Evolutionary conservation across 106 monocot genomes (phyloP), one percentile per base, ranked within the genome.

Genomic region (Alisma plantagoaquatica): DNA sequence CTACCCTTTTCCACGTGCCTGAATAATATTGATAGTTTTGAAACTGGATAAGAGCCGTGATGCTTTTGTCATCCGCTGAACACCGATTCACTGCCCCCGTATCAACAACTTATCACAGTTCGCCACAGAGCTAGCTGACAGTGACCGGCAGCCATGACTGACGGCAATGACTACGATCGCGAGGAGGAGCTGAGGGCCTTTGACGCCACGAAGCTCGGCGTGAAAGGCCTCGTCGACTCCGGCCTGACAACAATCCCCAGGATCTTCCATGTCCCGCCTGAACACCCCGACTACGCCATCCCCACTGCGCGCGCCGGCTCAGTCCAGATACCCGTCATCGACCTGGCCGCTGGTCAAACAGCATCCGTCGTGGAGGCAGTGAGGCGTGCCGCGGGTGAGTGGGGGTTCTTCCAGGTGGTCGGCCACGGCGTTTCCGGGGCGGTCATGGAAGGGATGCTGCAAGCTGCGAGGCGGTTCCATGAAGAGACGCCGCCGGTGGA

Each of bases 181-280:
- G 21, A 26, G 16, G 10, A 31, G 16, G 68, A 63, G 27, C 49
- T 76, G 27, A 53, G 24, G 23, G 65, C 64, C 27, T 75, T 75
- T 51, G 75, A 75, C 26, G 53, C 45, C 18, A 64, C 75, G 32
- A 75, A 75, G 50, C 53, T 60, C 15, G 71, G 76, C n/a, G 71
- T 71, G 10, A 70, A 76, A 28, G 76, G 71, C 6, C 61, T 76
- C 4, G 61, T 51, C 11, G 76, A 76, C 59, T 44, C 71, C 22
- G 76, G 76, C 47, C 31, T 61, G 10, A 56, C 58, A 8, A 23
- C 38, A 10, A 25, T 76, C 24, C 76, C 76, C 21, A 28, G 27
- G 4, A 63, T 76, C 44, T 76, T 70, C 62, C 7, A 46, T 56
- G 12, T 21, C 3, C 62, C 62, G 3, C 19, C 56, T 5, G 42